A percentile compares a stretch with the other conserved stretches of the same genome.
Conservation (phyloP, 2,329 filamentous ascomycete genomes). For the Thermoascus crustaceus region DNA sequence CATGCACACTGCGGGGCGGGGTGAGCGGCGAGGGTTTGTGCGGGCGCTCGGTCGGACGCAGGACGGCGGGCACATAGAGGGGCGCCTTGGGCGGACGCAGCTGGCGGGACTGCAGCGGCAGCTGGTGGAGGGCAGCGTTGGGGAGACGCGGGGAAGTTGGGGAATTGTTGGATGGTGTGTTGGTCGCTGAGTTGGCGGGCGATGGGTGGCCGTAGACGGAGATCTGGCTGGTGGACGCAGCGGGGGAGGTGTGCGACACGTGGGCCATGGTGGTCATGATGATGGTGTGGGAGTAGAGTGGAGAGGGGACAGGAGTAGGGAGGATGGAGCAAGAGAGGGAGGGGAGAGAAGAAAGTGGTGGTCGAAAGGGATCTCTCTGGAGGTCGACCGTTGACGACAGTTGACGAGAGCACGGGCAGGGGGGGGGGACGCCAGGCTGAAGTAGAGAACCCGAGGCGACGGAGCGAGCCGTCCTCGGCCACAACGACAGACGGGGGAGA, state of each 20-base stretch:
- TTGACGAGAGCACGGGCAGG: no score
- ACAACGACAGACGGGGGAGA: not conserved
- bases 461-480: not conserved
- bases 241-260: slow-evolving; percentile 14
- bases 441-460: not conserved
- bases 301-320: not conserved
- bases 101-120: slow-evolving; percentile 45
- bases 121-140: slow-evolving; percentile 26
- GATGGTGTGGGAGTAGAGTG: not conserved
- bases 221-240: slow-evolving; percentile 22
- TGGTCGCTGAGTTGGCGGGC: slow-evolving; percentile 40
- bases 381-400: no score
- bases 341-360: not conserved
- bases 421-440: not conserved
- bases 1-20: slow-evolving; percentile 47
- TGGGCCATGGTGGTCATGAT: slow-evolving; percentile 10
- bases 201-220: slow-evolving; percentile 34
- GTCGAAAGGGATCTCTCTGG: not conserved
- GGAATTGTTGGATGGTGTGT: slow-evolving; percentile 47
- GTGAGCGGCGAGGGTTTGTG: slow-evolving; percentile 37
- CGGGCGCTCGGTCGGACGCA: slow-evolving; percentile 52
- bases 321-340: not conserved
- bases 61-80: slow-evolving; percentile 55
- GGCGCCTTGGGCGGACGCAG: slow-evolving; percentile 53
- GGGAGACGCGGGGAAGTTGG: slow-evolving; percentile 43